Evolutionary conservation across 192 early-diverging fungal species (phyloP).

Genomic region (Coemansia sp.): DNA sequence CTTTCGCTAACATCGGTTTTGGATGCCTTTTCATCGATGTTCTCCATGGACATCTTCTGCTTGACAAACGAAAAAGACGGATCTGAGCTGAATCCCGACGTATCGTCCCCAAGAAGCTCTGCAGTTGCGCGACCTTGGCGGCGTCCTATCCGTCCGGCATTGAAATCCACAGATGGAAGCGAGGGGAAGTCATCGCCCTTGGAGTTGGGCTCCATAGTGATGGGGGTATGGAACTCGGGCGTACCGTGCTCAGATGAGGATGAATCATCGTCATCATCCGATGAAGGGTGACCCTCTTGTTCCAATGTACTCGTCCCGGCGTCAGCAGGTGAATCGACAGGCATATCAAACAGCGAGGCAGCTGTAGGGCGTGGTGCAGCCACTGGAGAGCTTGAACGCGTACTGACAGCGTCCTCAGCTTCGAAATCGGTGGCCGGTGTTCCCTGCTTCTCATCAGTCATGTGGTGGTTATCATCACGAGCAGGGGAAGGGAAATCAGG

Average conservation of each 20-base stretch:
- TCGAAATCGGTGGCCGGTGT: not conserved
- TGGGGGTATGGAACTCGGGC: constrained; percentile 5
- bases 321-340: not conserved
- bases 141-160: constrained; percentile 34
- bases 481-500: not conserved
- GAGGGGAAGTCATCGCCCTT: constrained; percentile 2
- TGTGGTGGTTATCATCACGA: not conserved
- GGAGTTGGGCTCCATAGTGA: not conserved
- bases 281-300: not conserved
- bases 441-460: not conserved
- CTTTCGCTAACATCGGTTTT: constrained; percentile 10
- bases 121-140: constrained; percentile 45
- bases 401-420: not conserved
- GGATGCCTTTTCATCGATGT: constrained; percentile 6
- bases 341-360: constrained; percentile 26
- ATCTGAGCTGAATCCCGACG: not conserved
- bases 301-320: not conserved
- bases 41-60: constrained; percentile 11
- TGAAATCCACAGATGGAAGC: constrained; percentile 4
- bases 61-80: constrained; percentile 16
- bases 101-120: constrained; percentile 33
- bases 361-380: constrained; percentile 32
- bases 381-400: constrained; percentile 25
- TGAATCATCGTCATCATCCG: not conserved
- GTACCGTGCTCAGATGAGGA: constrained; percentile 2